These are phyloP conservation scores for Bimuria novae-zelandiae DNA, from an alignment of 2,329 filamentous ascomycete genomes.

Conservation along the genomic window DNA sequence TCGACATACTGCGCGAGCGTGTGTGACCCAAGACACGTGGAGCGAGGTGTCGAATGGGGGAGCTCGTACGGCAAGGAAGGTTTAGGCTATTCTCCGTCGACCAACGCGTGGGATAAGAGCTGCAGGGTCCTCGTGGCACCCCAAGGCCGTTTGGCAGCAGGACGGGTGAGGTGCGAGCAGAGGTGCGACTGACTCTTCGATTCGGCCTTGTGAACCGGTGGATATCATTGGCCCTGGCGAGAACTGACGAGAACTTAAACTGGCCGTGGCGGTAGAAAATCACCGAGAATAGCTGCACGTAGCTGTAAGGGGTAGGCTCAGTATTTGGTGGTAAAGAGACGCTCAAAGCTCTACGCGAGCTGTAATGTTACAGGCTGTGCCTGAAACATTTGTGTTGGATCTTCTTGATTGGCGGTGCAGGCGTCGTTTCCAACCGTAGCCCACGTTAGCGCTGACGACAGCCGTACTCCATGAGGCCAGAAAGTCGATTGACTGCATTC, in stretches of 20 bases:
- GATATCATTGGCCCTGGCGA: not conserved
- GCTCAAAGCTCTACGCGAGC: not conserved
- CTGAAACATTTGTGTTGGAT: not conserved
- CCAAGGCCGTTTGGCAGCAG: not conserved
- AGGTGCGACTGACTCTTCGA: not conserved
- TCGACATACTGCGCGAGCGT: not conserved
- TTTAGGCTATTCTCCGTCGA: not conserved
- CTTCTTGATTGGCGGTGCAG: not conserved
- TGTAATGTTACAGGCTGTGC: not conserved
- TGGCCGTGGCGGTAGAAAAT: not conserved
- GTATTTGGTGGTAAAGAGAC: not conserved
- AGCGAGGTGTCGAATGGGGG: not conserved
- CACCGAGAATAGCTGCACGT: not conserved
- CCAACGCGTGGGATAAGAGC: not conserved
- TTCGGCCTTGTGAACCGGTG: not conserved
- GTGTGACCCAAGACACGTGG: not conserved
- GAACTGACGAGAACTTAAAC: not conserved
- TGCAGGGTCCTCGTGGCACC: constrained; percentile 1
- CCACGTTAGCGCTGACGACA: constrained; percentile 7
- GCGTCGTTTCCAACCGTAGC: not conserved
- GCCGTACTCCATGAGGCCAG: not conserved
- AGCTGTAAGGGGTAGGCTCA: not conserved
- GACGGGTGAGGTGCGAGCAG: not conserved
- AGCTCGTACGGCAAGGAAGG: not conserved
- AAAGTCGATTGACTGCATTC: not conserved